Percentiles rank a stretch among this genome's conserved stretches.
Conservation (phyloP, 495 filamentous ascomycete species). For the Hypoxylon intermedium region DNA sequence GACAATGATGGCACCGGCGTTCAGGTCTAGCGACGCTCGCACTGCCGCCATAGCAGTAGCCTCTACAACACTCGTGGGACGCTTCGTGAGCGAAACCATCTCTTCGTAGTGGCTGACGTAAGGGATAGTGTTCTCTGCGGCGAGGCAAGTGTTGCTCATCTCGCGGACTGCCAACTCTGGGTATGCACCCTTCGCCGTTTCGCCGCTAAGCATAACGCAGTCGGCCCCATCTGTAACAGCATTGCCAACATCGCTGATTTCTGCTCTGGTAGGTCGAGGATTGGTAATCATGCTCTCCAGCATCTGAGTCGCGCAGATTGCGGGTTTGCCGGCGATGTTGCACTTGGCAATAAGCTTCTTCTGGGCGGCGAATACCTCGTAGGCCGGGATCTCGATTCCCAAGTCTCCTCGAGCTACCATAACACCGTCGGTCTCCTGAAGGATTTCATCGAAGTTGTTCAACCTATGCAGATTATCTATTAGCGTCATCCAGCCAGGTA, state of each 20-base stretch:
- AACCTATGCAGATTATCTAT: constrained; percentile 35
- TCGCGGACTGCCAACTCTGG: constrained; percentile 89
- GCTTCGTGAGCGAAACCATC: constrained; percentile 78
- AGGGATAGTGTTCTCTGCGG: constrained; percentile 94
- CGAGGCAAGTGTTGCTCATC: constrained; percentile 96
- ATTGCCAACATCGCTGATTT: constrained; percentile 98
- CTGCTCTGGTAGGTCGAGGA: constrained; percentile 93
- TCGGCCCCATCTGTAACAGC: constrained; percentile 96
- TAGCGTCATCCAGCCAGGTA: background rate
- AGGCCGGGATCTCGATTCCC: constrained; percentile 97
- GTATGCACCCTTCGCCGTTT: constrained; percentile 98
- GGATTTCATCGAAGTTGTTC: constrained; percentile 98
- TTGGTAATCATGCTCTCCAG: constrained; percentile 99
- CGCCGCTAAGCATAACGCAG: constrained; percentile 99
- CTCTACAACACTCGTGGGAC: constrained; percentile 85
- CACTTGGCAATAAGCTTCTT: constrained; percentile 99
- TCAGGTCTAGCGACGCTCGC: constrained; percentile 90
- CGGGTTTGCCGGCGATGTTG: constrained; percentile 98
- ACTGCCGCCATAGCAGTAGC: constrained; percentile 96
- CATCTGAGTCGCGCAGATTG: constrained; percentile 81
- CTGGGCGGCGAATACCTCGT: constrained; percentile 98
- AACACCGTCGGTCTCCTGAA: constrained; percentile 95
- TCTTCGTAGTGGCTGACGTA: constrained; percentile 98
- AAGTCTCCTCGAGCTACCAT: constrained; percentile 99
- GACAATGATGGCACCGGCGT: constrained; percentile 92